Evolutionary conservation across 257 asterid genomes (phyloP).

Genomic region (Leonotis leonurus): DNA sequence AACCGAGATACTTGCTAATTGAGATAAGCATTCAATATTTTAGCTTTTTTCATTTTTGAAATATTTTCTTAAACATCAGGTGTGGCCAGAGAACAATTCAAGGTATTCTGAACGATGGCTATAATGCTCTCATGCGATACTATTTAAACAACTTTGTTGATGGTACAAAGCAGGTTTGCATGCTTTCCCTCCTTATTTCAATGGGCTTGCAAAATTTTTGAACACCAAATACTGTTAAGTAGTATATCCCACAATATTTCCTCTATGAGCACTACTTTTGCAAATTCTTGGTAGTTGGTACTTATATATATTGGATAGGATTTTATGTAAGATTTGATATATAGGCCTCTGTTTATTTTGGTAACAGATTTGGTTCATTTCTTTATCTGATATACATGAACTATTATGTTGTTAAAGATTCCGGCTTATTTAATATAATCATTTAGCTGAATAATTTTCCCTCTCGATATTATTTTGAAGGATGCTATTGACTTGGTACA

Average conservation of each 20-base stretch:
- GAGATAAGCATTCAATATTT: neutral
- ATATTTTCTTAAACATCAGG: constrained; percentile 30
- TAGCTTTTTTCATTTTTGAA: neutral
- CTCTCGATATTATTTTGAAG: constrained; percentile 34
- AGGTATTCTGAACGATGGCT: constrained; percentile 79
- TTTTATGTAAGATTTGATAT: neutral
- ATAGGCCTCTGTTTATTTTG: neutral
- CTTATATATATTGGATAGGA: neutral
- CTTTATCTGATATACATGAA: neutral
- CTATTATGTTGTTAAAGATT: neutral
- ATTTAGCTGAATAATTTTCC: constrained; percentile 6
- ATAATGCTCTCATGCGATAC: constrained; percentile 89
- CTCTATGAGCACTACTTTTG: neutral
- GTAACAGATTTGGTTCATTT: constrained; percentile 1
- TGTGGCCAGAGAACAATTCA: constrained; percentile 77
- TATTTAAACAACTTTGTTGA: constrained; percentile 92
- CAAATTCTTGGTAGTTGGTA: neutral
- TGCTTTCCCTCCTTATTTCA: constrained; percentile 20
- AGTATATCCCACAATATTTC: neutral
- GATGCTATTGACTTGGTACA: constrained; percentile 87
- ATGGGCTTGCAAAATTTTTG: constrained; percentile 5
- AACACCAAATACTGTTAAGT: neutral
- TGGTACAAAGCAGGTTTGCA: constrained; percentile 90
- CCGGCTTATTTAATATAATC: constrained; percentile 1
- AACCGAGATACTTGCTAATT: neutral